Evolutionary conservation across 805 yeast species (phyloP).

Genomic region (Teunomyces tritomae): DNA sequence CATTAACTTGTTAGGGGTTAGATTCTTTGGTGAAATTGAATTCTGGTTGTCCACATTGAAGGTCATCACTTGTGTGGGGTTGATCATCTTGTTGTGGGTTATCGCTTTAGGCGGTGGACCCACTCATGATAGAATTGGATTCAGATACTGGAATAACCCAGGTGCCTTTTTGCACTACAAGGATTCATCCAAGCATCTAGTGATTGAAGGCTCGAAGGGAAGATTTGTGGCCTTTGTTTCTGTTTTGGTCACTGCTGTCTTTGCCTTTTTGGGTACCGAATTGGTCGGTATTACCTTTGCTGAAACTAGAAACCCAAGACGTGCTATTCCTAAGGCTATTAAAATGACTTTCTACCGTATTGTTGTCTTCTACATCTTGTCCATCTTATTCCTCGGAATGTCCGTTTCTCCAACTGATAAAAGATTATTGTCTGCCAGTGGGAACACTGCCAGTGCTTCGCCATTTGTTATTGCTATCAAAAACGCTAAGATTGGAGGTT

Average conservation of each 20-base stretch:
- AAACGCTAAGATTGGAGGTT: slow-evolving; percentile 58
- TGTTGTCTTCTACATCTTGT: slow-evolving; percentile 56
- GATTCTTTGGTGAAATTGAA: slow-evolving; percentile 31
- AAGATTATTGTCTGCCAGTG: slow-evolving; percentile 47
- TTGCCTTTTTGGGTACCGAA: slow-evolving; percentile 72
- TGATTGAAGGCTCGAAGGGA: slow-evolving; percentile 46
- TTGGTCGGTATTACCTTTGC: slow-evolving; percentile 71
- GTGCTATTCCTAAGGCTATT: slow-evolving; percentile 68
- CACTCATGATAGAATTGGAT: slow-evolving; percentile 67
- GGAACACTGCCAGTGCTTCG: slow-evolving; percentile 66
- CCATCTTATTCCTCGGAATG: slow-evolving; percentile 65
- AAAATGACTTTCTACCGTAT: slow-evolving; percentile 67
- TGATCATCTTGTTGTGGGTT: slow-evolving; percentile 59
- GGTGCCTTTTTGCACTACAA: slow-evolving; percentile 57
- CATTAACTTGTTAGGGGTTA: slow-evolving; percentile 49
- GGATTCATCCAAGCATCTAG: slow-evolving; percentile 36
- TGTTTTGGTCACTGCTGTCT: slow-evolving; percentile 64
- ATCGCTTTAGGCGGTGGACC: slow-evolving; percentile 81
- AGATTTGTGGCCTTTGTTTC: slow-evolving; percentile 60
- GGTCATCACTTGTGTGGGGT: slow-evolving; percentile 62
- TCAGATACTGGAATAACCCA: slow-evolving; percentile 67
- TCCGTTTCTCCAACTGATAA: slow-evolving; percentile 61
- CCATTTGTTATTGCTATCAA: slow-evolving; percentile 83
- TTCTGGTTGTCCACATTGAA: slow-evolving; percentile 65
- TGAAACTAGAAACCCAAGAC: slow-evolving; percentile 65